Percentiles rank a stretch among this genome's conserved stretches.
Evolutionary conservation across 108 stramenopile genomes (phyloP).

Genomic region (Cylindrotheca fusiformis): DNA sequence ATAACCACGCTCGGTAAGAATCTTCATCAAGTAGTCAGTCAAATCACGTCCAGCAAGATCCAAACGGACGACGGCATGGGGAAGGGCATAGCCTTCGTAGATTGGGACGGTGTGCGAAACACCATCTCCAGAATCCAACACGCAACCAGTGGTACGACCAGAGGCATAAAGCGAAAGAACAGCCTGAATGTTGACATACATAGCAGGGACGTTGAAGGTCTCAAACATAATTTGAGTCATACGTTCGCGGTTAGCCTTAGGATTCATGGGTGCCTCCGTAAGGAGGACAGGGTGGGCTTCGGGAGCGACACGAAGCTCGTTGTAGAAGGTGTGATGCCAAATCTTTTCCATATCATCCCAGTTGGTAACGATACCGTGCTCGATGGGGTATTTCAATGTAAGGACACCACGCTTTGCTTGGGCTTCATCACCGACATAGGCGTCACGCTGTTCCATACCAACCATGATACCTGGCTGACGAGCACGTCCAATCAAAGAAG

Average conservation of each 20-base stretch:
- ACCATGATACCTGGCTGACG: slow-evolving; percentile 98
- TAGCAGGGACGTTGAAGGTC: slow-evolving; percentile 99
- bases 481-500: slow-evolving; percentile 95
- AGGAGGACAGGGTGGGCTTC: slow-evolving; percentile 99
- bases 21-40: slow-evolving; percentile 95
- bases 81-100: slow-evolving; percentile 96
- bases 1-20: slow-evolving; percentile 91
- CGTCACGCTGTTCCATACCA: slow-evolving; percentile 99
- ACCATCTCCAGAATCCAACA: slow-evolving; percentile 93
- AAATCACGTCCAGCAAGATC: slow-evolving; percentile 94
- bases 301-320: slow-evolving; percentile 92
- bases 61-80: slow-evolving; percentile 93
- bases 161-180: slow-evolving; percentile 95
- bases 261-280: slow-evolving; percentile 99
- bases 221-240: slow-evolving; percentile 99
- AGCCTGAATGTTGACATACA: slow-evolving; percentile 99
- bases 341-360: slow-evolving; percentile 99
- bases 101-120: slow-evolving; percentile 96
- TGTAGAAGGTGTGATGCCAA: slow-evolving; percentile 99
- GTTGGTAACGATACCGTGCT: slow-evolving; percentile 98
- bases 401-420: slow-evolving; percentile 98
- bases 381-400: slow-evolving; percentile 99
- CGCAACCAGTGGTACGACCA: slow-evolving; percentile 94
- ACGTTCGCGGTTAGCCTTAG: slow-evolving; percentile 99
- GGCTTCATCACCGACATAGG: slow-evolving; percentile 99